phyloP scores from a whole-genome alignment of 1,284 basidiomycete species.

The Malassezia caprae region DNA sequence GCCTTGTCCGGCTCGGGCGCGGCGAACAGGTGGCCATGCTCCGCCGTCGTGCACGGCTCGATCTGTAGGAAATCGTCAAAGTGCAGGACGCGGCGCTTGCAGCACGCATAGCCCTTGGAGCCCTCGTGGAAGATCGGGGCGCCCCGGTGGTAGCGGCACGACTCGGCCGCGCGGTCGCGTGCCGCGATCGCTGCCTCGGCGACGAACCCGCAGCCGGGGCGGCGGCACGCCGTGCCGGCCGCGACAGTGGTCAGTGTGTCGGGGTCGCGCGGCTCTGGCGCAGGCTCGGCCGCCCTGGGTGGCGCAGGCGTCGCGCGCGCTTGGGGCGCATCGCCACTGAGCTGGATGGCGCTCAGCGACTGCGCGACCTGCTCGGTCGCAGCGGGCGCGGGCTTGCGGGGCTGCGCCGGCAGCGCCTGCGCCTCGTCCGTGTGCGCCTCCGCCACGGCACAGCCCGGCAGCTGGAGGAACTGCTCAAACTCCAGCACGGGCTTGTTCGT shows the following conservation, averaged over 20 bases:
- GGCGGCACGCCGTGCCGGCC: conserved; percentile 9
- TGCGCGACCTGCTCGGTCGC: neutral
- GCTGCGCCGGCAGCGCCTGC: conserved; percentile 18
- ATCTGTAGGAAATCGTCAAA: conserved; percentile 46
- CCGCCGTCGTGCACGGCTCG: conserved; percentile 33
- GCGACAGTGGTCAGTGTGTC: neutral
- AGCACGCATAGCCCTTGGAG: conserved; percentile 45
- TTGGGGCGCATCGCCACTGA: neutral
- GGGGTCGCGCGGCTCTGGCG: conserved; percentile 8
- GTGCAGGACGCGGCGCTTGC: conserved; percentile 42
- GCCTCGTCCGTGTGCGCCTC: conserved; percentile 30
- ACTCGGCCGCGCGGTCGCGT: conserved; percentile 22
- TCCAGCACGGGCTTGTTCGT: conserved; percentile 47
- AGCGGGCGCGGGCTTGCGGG: neutral
- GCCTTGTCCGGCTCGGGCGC: conserved; percentile 21
- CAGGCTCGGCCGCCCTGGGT: conserved; percentile 2
- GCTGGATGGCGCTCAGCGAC: conserved; percentile 4
- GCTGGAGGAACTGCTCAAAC: conserved; percentile 44
- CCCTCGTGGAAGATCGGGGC: conserved; percentile 47
- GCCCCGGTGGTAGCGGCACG: conserved; percentile 38
- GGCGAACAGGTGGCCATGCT: conserved; percentile 37
- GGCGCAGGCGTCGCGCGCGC: neutral
- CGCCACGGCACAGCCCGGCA: conserved; percentile 31
- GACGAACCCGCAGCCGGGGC: conserved; percentile 7
- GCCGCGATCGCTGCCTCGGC: neutral